Percentiles rank a stretch among this genome's conserved stretches.
Evolutionary conservation across 164 flowering plant genomes (phyloP).

Genomic region (Protea cynaroides): DNA sequence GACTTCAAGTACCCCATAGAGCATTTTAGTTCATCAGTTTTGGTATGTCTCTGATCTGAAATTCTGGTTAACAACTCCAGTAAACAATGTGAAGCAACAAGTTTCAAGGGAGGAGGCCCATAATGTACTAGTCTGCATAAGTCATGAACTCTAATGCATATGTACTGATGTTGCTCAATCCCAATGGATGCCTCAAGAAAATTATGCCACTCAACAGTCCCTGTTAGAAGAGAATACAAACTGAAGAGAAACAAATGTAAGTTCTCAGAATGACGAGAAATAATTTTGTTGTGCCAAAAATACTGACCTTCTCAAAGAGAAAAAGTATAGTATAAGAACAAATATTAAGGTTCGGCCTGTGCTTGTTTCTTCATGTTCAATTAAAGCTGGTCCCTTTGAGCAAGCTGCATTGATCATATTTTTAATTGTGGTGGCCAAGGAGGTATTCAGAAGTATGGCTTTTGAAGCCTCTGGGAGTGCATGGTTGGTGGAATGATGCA

Average conservation of each 20-base stretch:
- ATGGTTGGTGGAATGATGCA: slow-evolving; percentile 56
- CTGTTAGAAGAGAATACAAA: slow-evolving; percentile 45
- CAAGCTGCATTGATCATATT: slow-evolving; percentile 38
- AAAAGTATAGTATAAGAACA: slow-evolving; percentile 50
- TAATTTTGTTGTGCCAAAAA: neutral
- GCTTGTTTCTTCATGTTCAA: slow-evolving; percentile 48
- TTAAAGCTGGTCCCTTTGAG: slow-evolving; percentile 56
- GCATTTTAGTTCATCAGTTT: slow-evolving; percentile 32
- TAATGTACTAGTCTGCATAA: slow-evolving; percentile 74
- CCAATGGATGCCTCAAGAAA: slow-evolving; percentile 30
- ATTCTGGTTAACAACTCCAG: slow-evolving; percentile 52
- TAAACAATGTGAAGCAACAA: slow-evolving; percentile 71
- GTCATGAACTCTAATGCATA: slow-evolving; percentile 53
- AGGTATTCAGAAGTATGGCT: slow-evolving; percentile 43
- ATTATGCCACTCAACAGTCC: slow-evolving; percentile 41
- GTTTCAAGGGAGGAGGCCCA: slow-evolving; percentile 69
- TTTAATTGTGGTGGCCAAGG: slow-evolving; percentile 37
- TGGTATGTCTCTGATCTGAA: slow-evolving; percentile 32
- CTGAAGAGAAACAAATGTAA: slow-evolving; percentile 35
- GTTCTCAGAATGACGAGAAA: slow-evolving; percentile 3
- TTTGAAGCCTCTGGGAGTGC: slow-evolving; percentile 63
- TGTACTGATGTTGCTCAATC: slow-evolving; percentile 24
- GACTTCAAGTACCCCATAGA: slow-evolving; percentile 40
- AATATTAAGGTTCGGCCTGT: slow-evolving; percentile 43
- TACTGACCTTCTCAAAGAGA: slow-evolving; percentile 67